These are phyloP conservation scores for Barnettozyma sp. DNA, from an alignment of 805 yeast genomes.

Conservation along the genomic window DNA sequence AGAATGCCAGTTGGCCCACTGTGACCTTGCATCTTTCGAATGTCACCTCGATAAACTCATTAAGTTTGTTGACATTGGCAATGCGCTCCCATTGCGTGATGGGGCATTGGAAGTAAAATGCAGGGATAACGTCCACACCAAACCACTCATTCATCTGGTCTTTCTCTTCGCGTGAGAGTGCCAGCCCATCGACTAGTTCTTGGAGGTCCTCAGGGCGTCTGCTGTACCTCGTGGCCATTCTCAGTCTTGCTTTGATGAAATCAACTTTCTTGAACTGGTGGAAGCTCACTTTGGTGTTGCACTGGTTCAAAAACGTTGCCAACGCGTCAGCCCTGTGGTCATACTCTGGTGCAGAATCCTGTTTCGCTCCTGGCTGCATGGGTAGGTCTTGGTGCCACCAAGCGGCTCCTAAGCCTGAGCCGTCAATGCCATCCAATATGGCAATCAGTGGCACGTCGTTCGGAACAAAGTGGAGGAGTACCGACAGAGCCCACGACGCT, in stretches of 20 bases:
- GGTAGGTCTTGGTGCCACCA: too few species aligned
- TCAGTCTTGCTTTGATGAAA: slow-evolving; percentile 5
- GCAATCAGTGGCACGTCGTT: neutral
- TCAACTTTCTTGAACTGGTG: neutral
- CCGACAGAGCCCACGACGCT: slow-evolving; percentile 4
- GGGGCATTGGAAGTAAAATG: slow-evolving; percentile 1
- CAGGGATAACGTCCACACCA: slow-evolving; percentile 4
- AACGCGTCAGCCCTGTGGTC: neutral
- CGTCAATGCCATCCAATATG: neutral
- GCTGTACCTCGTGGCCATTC: neutral
- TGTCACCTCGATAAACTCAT: slow-evolving; percentile 6
- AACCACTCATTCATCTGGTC: slow-evolving; percentile 1
- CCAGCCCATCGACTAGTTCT: neutral
- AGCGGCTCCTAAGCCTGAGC: too few species aligned
- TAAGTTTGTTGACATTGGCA: slow-evolving; percentile 4
- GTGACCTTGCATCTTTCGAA: slow-evolving; percentile 5
- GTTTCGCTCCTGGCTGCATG: too few species aligned
- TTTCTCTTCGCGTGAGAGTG: neutral
- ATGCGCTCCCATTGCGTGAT: slow-evolving; percentile 5
- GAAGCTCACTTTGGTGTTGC: slow-evolving; percentile 1
- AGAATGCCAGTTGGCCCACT: slow-evolving; percentile 4
- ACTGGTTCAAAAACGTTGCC: slow-evolving; percentile 1
- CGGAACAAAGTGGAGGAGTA: slow-evolving; percentile 5
- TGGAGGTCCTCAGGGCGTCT: neutral
- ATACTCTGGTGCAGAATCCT: too few species aligned